Base-by-base conservation (phyloP, 306 rosid species). In the Vigna hirtella region DNA sequence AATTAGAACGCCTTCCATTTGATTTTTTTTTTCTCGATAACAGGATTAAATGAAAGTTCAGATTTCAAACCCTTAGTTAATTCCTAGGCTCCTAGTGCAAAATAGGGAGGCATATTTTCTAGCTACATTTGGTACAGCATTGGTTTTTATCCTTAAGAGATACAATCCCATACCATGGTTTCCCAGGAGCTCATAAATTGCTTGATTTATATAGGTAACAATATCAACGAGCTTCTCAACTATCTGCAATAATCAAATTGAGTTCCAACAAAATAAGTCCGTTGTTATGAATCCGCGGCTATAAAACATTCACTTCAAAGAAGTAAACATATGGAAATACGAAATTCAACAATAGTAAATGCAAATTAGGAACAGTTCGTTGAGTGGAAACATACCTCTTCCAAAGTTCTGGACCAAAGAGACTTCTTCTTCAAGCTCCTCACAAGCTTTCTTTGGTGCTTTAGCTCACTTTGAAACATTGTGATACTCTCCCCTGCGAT, bases 391-490 rank as follows among this genome's bases (percentile, higher is more conserved):
- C 78, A 81, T 91, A 96, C 99, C 99, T 91, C 97, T 70, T 96
- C 96, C 83, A 91, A 84, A 79, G 34, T 86, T 81, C 84, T 86
- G 51, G 94, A 85, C 99, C 99, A 96, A 32, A 96, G 97, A 83
- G 97, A 91, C 83, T 90, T 96, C 90, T 80, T 93, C 87, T 91
- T 88, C 91, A 93, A 84, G 88, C 86, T 86, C 86, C 83, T 89
- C 78, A 91, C 98, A 32, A 90, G 87, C 91, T 86, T 96, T 84
- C 86, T 90, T 82, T 96, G 96, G 73, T 93, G 88, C 80, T 85
- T 91, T 50, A 93, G 82, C 86, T 96, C 99, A 64, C 96, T 88
- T 62, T 87, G 91, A 70, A 93, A 90, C 52, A 86, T 78, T 58
- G 86, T 77, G 69, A 96, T 81, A 73, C 91, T 83, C 85, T 96